These are phyloP conservation scores for Lolium rigidum DNA, from an alignment of 176 grass and related monocot species.

Conservation along the genomic window DNA sequence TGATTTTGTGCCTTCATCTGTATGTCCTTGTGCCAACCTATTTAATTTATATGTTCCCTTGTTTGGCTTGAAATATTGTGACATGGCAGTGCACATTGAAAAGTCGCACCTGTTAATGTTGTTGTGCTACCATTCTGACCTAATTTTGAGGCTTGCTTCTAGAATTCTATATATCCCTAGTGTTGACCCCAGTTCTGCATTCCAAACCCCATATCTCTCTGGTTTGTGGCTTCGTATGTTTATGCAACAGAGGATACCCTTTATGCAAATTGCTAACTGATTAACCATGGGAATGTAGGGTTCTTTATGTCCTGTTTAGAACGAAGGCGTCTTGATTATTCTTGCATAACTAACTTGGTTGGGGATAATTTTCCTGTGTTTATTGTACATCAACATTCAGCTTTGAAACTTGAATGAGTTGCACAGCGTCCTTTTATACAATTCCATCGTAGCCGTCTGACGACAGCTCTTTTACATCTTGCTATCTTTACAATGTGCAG, in stretches of 20 bases:
- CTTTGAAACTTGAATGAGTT: not conserved
- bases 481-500: constrained; percentile 20
- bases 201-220: not conserved
- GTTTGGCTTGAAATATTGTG: not conserved
- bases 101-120: not conserved
- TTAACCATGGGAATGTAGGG: not conserved
- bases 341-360: not conserved
- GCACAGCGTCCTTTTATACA: not conserved
- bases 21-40: not conserved
- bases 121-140: not conserved
- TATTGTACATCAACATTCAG: not conserved
- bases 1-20: not conserved
- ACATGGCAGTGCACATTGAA: too few relatives aligned
- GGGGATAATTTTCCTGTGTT: not conserved
- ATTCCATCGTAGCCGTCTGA: not conserved
- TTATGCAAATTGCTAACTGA: not conserved
- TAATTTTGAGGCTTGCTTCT: not conserved
- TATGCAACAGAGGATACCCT: not conserved
- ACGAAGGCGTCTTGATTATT: not conserved
- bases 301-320: not conserved
- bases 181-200: not conserved
- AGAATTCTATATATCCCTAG: not conserved
- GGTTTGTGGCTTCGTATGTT: not conserved
- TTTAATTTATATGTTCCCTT: not conserved
- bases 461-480: not conserved